Evolutionary conservation across 305 asterid genomes (phyloP), one percentile per base, ranked within the genome.

Genomic region (Lippia alba): DNA sequence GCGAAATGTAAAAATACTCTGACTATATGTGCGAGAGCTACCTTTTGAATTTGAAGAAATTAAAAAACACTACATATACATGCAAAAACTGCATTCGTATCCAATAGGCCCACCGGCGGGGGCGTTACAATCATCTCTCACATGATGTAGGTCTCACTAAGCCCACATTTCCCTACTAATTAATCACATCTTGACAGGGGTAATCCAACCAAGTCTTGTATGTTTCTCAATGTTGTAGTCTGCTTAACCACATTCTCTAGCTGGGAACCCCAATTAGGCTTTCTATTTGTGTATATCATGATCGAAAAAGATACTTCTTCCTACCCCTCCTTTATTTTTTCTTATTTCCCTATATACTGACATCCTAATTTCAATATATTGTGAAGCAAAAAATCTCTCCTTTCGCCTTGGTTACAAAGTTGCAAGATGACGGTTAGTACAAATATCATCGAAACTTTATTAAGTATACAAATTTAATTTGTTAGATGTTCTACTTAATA

Each of bases 401-500:
- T 66, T 73, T 67, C 56, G 20, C 44, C n/a, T 56, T 64, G 69
- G 55, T 40, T 17, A 55, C 57, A 71, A 66, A 55, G 46, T 66
- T 69, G 56, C 30, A 75, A 72, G 71, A 86, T 84, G 90, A 84
- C 81, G 91, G 95, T 79, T 6, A 79, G 85, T 69, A 58, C 18
- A 50, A 78, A 46, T 54, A 36, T 50, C 46, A 44, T 72, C 16
- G 14, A 24, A 40, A 14, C 14, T 2, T 17, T 61, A 71, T 45
- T 12, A 20, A 51, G 14, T 44, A 44, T 44, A 44, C 6, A 61
- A 39, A 5, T 45, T 39, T 14, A 44, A 44, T 44, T 36, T 8
- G 12, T 44, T 6, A 44, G 15, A 16, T n/a, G 24, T 63, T 60
- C 74, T 80, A 56, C 80, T 62, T 72, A 8, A 11, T 44, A 44